These are phyloP conservation scores for Pisolithus microcarpus DNA, from an alignment of 768 basidiomycete genomes.

Conservation along the genomic window DNA sequence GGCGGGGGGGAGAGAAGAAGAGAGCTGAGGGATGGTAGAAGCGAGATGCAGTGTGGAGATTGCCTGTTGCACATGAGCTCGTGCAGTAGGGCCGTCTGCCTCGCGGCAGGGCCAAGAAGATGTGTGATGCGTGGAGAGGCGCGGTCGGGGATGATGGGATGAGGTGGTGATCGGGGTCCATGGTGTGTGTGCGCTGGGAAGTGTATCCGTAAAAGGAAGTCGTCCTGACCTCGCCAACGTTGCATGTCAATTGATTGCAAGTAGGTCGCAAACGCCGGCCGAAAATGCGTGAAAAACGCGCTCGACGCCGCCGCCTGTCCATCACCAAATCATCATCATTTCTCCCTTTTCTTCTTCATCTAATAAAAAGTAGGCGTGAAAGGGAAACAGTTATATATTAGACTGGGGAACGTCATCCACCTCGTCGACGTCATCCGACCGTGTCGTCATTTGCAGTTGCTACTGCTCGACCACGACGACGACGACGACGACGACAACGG, in stretches of 20 bases:
- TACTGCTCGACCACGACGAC: too few relatives aligned
- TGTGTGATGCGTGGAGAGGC: conserved; percentile 12
- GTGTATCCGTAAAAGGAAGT: conserved; percentile 10
- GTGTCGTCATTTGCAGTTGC: too few relatives aligned
- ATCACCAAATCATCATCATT: not conserved
- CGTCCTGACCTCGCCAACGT: conserved; percentile 25
- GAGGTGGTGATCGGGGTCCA: conserved; percentile 15
- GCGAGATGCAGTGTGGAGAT: conserved; percentile 3
- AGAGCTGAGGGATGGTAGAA: not conserved
- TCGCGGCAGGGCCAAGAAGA: conserved; percentile 16
- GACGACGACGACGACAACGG: too few relatives aligned
- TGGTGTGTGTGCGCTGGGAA: conserved; percentile 5
- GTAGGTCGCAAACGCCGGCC: conserved; percentile 20
- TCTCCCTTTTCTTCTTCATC: too few relatives aligned
- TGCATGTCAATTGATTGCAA: conserved; percentile 18
- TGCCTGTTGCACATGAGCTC: not conserved
- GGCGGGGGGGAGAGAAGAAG: not conserved
- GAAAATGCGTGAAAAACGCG: conserved; percentile 9
- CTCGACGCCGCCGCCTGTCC: conserved; percentile 6
- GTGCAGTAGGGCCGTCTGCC: not conserved
- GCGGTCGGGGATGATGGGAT: conserved; percentile 11
- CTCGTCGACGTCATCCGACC: conserved; percentile 3
- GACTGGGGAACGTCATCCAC: conserved; percentile 1
- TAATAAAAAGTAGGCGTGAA: not conserved
- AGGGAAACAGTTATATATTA: not conserved